Evolutionary conservation across 495 filamentous ascomycete species (phyloP).

Genomic region (Xylaria sp.): DNA sequence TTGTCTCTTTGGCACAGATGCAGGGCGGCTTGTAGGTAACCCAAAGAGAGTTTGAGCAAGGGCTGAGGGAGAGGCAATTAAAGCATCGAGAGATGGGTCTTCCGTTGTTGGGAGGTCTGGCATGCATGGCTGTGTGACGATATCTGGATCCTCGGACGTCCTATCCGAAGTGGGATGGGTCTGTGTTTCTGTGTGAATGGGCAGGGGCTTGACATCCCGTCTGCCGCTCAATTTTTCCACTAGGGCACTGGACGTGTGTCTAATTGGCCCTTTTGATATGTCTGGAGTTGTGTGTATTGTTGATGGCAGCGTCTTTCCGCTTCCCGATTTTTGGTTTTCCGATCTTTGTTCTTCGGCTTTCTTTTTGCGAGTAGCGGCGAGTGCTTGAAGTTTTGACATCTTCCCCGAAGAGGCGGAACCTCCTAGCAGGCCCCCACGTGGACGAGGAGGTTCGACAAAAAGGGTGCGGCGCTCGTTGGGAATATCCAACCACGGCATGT

Average conservation of each 20-base stretch:
- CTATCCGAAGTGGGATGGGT: neutral
- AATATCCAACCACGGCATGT: constrained; percentile 85
- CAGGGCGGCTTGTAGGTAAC: constrained; percentile 30
- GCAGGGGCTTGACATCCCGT: constrained; percentile 5
- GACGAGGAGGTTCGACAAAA: constrained; percentile 66
- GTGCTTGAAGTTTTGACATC: constrained; percentile 85
- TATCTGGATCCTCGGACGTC: neutral
- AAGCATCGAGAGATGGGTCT: constrained; percentile 26
- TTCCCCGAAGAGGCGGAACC: constrained; percentile 72
- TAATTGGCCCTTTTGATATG: constrained; percentile 31
- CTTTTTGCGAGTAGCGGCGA: constrained; percentile 88
- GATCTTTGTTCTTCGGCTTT: constrained; percentile 72
- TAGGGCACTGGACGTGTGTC: neutral
- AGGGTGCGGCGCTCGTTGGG: constrained; percentile 73
- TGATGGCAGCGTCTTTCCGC: constrained; percentile 31
- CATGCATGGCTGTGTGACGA: neutral
- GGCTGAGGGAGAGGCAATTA: constrained; percentile 63
- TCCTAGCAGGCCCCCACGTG: constrained; percentile 73
- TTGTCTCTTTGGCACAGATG: constrained; percentile 47
- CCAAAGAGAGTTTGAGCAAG: constrained; percentile 77
- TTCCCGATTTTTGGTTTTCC: constrained; percentile 43
- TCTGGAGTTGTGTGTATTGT: constrained; percentile 19
- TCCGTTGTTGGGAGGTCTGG: neutral
- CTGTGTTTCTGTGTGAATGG: constrained; percentile 10
- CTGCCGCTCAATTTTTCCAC: neutral